Base-by-base conservation (phyloP, 495 filamentous ascomycete species). In the Podospora comata region DNA sequence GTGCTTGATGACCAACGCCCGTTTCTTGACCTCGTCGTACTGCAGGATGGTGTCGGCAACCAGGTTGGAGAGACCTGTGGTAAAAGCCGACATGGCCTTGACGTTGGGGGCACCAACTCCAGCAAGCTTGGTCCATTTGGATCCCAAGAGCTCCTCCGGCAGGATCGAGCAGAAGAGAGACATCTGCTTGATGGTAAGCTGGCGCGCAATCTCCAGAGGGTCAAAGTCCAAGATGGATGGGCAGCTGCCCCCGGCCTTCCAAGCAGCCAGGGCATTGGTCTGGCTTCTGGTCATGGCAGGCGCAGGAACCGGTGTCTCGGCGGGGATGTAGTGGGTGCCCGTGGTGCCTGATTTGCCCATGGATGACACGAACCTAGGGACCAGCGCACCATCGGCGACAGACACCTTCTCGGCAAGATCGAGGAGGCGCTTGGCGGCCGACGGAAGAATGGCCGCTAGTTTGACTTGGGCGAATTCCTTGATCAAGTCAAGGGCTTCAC, bases 21-120 rank as follows among this genome's bases (percentile, higher is more conserved):
- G 88, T 80, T 92, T 96, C 83, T 97, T 98, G 15, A 89, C 88
- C 78, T 98, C 96, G 62, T 92, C 86, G 30, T 90, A 83, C 64
- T 90, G 87, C 16, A 99, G 86, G 71, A 98, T 97, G 2, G 91
- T 96, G 76, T 98, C 96, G n/a, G 92, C 92, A 23, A 99, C 96
- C 26, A 98, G 83, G 75, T 97, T 93, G 11, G 94, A 91, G 28
- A 98, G 82, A 66, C 97, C 93, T 0, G 92, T 98, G 0, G 95
- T 96, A 61, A 98, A 81, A 2, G 90, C 88, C 5, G 94, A 96
- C 93, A 98, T 97, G 18, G 92, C 91, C 70, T 94, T 90, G 20
- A 98, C 95, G 72, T 97, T 97, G n/a, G 90, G 87, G 3, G 96
- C 92, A 67, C 91, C 85, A 5, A 86, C 89, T 18, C 88, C 90